Conservation (phyloP, 192 early-diverging fungal genomes). For the Coemansia sp. region DNA sequence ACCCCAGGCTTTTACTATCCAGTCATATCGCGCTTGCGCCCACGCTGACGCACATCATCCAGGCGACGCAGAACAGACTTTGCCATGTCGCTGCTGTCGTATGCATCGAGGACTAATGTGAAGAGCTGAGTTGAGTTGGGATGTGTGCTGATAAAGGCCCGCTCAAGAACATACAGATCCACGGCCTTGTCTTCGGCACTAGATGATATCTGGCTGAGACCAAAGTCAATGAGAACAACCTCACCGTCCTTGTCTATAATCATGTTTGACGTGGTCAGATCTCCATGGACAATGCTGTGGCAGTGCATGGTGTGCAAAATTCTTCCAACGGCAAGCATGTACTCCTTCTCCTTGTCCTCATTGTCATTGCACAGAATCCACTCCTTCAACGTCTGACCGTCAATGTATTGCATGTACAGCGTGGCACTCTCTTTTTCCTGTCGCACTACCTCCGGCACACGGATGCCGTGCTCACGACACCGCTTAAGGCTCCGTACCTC, state of each 20-base stretch:
- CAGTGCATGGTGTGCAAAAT: conserved; percentile 81
- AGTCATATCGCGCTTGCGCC: conserved; percentile 81
- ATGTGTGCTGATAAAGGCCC: conserved; percentile 91
- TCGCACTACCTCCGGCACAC: conserved; percentile 80
- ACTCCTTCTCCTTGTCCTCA: conserved; percentile 19
- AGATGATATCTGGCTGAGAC: conserved; percentile 81
- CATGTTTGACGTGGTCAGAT: conserved; percentile 96
- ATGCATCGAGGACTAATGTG: conserved; percentile 68
- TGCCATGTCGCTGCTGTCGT: conserved; percentile 65
- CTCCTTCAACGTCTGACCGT: conserved; percentile 77
- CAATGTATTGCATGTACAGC: conserved; percentile 92
- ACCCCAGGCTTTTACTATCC: conserved; percentile 47
- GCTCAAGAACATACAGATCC: conserved; percentile 98
- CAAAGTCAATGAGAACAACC: conserved; percentile 92
- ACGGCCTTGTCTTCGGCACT: conserved; percentile 96
- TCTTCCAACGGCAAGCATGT: conserved; percentile 62
- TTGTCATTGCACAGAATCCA: conserved; percentile 51
- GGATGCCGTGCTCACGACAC: conserved; percentile 71
- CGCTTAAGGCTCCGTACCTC: conserved; percentile 83
- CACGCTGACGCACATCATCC: conserved; percentile 82
- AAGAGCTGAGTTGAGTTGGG: conserved; percentile 81
- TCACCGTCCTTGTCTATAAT: conserved; percentile 61
- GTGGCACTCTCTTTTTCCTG: conserved; percentile 69
- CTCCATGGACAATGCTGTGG: conserved; percentile 90
- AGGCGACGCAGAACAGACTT: conserved; percentile 64